A percentile compares a stretch with the other conserved stretches of the same genome.
These are phyloP conservation scores for Ramularia endophylla DNA, from an alignment of 2,329 filamentous ascomycete species.

Conservation along the genomic window DNA sequence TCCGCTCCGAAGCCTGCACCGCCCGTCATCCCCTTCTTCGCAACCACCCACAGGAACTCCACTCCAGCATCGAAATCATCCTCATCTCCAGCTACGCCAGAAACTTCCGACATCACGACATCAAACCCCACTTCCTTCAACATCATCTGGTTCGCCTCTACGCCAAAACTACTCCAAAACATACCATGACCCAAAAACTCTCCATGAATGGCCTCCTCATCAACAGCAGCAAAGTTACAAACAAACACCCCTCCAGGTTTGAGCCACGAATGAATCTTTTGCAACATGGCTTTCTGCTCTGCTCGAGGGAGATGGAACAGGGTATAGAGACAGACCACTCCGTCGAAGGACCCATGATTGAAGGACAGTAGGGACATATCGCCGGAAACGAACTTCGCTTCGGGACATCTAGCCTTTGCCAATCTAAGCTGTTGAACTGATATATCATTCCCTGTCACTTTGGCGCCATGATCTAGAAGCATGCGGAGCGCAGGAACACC, in stretches of 20 bases:
- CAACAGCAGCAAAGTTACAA: slow-evolving; percentile 20
- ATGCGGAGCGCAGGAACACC: slow-evolving; percentile 30
- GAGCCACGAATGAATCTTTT: slow-evolving; percentile 17
- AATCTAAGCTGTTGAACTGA: slow-evolving; percentile 17
- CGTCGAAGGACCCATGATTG: slow-evolving; percentile 13
- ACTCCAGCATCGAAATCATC: slow-evolving; percentile 21
- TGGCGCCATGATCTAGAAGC: slow-evolving; percentile 19
- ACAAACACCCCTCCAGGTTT: slow-evolving; percentile 17
- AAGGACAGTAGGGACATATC: slow-evolving; percentile 22
- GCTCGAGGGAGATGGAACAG: slow-evolving; percentile 24
- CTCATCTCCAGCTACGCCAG: slow-evolving; percentile 13
- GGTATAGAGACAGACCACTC: slow-evolving; percentile 19
- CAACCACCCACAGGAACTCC: slow-evolving; percentile 22
- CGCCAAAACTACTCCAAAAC: slow-evolving; percentile 27
- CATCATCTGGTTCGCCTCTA: slow-evolving; percentile 32
- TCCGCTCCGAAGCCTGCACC: too few relatives aligned
- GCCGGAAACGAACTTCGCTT: slow-evolving; percentile 11
- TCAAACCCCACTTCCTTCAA: slow-evolving; percentile 33
- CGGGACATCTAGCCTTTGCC: slow-evolving; percentile 18
- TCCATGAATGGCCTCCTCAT: slow-evolving; percentile 23
- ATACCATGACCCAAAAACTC: slow-evolving; percentile 24
- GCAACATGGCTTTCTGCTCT: slow-evolving; percentile 20
- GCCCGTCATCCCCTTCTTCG: slow-evolving; percentile 10
- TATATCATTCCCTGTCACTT: slow-evolving; percentile 22
- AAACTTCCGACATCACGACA: slow-evolving; percentile 12